These are phyloP conservation scores for Mortierella sp. DNA, from an alignment of 371 early-diverging fungal genomes.

Conservation along the genomic window DNA sequence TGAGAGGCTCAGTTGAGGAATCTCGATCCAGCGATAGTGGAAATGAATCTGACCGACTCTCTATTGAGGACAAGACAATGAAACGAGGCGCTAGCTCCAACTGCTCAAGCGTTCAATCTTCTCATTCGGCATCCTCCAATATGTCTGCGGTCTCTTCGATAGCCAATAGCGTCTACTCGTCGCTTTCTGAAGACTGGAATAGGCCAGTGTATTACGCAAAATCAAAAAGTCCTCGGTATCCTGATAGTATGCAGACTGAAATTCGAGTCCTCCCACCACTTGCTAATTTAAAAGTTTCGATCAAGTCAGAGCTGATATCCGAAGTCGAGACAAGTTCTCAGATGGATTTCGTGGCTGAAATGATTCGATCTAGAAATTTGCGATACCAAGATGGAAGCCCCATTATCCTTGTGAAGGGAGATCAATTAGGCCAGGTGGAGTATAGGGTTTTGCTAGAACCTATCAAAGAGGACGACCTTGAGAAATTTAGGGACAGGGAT, in stretches of 20 bases:
- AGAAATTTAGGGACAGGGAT: neutral
- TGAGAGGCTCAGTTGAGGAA: neutral
- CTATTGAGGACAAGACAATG: neutral
- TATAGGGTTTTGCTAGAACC: slow-evolving; percentile 2
- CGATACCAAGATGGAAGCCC: slow-evolving; percentile 1
- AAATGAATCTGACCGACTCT: neutral
- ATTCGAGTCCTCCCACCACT: slow-evolving; percentile 14
- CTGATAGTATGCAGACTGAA: slow-evolving; percentile 12
- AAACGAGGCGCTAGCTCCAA: neutral
- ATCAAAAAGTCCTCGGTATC: slow-evolving; percentile 34
- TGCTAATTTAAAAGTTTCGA: neutral
- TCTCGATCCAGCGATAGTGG: neutral
- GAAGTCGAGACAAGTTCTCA: neutral
- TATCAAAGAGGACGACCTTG: neutral
- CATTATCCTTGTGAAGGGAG: neutral
- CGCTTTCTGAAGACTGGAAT: slow-evolving; percentile 37
- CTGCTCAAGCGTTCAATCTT: slow-evolving; percentile 1
- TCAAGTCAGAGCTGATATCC: neutral
- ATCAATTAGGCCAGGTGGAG: neutral
- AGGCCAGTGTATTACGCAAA: slow-evolving; percentile 22
- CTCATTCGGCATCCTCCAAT: neutral
- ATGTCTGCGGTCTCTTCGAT: slow-evolving; percentile 15
- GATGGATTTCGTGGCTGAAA: neutral
- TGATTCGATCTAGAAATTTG: neutral
- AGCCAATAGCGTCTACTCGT: slow-evolving; percentile 33